Conservation (phyloP, 257 asterid species). For the Solanum pimpinellifolium region DNA sequence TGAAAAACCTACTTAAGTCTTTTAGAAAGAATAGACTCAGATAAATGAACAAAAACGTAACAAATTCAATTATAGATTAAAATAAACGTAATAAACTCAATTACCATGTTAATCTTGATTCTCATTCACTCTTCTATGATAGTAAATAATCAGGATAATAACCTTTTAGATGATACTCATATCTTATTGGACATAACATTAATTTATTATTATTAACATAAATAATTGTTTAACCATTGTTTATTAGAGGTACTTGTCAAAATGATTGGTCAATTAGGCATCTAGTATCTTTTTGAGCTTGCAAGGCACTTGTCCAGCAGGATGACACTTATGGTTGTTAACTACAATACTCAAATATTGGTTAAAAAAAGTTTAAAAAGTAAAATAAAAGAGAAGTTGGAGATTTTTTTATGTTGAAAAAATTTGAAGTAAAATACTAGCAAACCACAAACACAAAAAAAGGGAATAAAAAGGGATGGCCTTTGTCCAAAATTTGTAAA, state of each 20-base stretch:
- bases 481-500: slow-evolving; percentile 7
- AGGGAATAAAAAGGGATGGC: neutral
- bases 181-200: neutral
- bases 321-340: neutral
- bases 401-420: neutral
- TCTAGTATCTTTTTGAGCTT: neutral
- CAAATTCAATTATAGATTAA: neutral
- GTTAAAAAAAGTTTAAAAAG: neutral
- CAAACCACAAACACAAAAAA: neutral
- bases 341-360: neutral
- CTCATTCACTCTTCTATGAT: neutral
- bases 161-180: neutral
- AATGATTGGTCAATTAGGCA: neutral
- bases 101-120: neutral
- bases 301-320: neutral
- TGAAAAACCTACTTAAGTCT: neutral
- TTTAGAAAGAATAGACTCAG: neutral
- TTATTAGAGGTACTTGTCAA: neutral
- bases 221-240: neutral
- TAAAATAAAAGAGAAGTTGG: neutral
- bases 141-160: neutral
- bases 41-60: neutral
- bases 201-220: neutral
- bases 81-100: neutral
- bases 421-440: neutral